Conservation (phyloP, 2,329 filamentous ascomycete genomes). For the Sordariomycetes sp. region DNA sequence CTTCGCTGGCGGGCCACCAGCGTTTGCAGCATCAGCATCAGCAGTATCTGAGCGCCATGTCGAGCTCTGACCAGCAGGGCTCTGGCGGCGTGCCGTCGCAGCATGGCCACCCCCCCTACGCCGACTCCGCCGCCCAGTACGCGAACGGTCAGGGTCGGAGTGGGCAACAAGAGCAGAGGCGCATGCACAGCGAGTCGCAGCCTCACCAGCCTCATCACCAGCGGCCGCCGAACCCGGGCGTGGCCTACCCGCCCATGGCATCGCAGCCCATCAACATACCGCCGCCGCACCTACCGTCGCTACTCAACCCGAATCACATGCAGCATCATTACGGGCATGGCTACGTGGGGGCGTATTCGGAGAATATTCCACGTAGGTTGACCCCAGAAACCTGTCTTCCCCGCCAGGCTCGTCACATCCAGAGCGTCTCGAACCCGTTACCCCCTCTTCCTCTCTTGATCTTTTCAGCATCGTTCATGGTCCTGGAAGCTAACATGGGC, state of each 20-base stretch:
- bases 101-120: background rate
- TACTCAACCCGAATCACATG: constrained; percentile 1
- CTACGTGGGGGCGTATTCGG: background rate
- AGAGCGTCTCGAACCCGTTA: background rate
- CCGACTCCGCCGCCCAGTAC: background rate
- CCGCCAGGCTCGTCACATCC: background rate
- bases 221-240: background rate
- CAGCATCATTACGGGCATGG: background rate
- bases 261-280: background rate
- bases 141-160: background rate
- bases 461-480: background rate
- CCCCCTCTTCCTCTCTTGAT: background rate
- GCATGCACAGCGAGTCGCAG: background rate
- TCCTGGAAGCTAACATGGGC: background rate
- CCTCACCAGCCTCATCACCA: background rate
- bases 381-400: background rate
- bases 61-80: background rate
- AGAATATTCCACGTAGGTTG: constrained; percentile 1
- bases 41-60: background rate
- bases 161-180: background rate
- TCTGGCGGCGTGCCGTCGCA: background rate
- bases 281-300: background rate
- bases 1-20: background rate
- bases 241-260: background rate
- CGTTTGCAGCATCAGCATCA: background rate